Evolutionary conservation across 768 basidiomycete species (phyloP).

Genomic region (Termitomyces sp.): DNA sequence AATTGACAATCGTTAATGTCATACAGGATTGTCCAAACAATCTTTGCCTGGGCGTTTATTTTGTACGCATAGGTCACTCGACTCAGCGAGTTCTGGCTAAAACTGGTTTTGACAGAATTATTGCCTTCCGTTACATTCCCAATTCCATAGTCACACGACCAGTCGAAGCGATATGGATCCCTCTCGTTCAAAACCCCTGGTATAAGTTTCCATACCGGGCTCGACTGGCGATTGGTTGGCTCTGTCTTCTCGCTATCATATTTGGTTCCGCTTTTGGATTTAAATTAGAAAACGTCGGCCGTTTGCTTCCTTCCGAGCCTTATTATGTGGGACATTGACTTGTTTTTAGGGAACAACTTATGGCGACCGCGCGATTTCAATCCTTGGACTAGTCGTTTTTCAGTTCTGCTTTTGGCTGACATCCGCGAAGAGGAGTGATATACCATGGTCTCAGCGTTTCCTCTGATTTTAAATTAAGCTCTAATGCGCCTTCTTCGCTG

Average conservation of each 20-base stretch:
- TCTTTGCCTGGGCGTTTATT: constrained; percentile 83
- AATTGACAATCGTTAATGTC: constrained; percentile 2
- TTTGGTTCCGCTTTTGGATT: constrained; percentile 90
- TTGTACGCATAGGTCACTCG: constrained; percentile 35
- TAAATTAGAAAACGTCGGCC: constrained; percentile 44
- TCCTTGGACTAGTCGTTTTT: constrained; percentile 77
- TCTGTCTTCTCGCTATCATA: constrained; percentile 68
- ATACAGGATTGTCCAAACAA: constrained; percentile 69
- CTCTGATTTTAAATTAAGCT: not conserved
- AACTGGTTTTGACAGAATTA: constrained; percentile 39
- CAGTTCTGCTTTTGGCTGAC: constrained; percentile 69
- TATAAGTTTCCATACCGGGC: constrained; percentile 45
- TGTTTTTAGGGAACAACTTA: constrained; percentile 43
- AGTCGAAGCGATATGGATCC: constrained; percentile 66
- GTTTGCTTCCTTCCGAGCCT: constrained; percentile 11
- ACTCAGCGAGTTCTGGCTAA: not conserved
- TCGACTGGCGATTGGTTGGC: constrained; percentile 68
- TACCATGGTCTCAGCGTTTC: constrained; percentile 58
- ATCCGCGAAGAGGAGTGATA: constrained; percentile 54
- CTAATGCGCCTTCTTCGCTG: not conserved
- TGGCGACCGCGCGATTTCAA: constrained; percentile 76
- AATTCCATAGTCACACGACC: constrained; percentile 65
- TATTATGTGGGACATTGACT: constrained; percentile 11
- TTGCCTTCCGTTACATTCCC: constrained; percentile 83
- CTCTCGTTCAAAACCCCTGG: constrained; percentile 63